A percentile compares a stretch with the other conserved stretches of the same genome.
Conservation (phyloP, 805 yeast genomes). For the Candida succiphila region DNA sequence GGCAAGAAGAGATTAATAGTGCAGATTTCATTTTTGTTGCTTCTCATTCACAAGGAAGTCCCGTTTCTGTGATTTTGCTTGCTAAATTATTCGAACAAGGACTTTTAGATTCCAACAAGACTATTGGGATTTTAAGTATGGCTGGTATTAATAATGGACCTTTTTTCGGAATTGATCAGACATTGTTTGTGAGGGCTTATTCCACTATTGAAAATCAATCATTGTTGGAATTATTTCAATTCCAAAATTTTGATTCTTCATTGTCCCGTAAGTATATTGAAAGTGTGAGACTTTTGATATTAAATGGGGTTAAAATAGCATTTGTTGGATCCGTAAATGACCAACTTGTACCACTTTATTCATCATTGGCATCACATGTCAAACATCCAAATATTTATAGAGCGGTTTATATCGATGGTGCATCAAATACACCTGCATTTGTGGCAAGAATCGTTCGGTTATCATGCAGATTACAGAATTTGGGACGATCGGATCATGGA, state of each 20-base stretch:
- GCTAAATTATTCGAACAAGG: constrained; percentile 64
- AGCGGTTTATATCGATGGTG: constrained; percentile 82
- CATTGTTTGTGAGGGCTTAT: constrained; percentile 75
- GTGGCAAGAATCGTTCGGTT: constrained; percentile 64
- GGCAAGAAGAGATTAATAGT: constrained; percentile 32
- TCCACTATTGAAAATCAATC: constrained; percentile 87
- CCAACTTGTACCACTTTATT: constrained; percentile 87
- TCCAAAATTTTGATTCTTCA: constrained; percentile 64
- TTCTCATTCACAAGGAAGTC: constrained; percentile 94
- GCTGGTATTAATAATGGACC: constrained; percentile 96
- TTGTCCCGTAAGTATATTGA: constrained; percentile 67
- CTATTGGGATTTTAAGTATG: constrained; percentile 78
- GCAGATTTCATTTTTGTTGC: constrained; percentile 91
- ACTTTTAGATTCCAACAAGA: constrained; percentile 28
- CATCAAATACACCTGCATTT: constrained; percentile 71
- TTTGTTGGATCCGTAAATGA: constrained; percentile 89
- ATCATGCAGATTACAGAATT: constrained; percentile 63
- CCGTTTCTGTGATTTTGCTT: constrained; percentile 75
- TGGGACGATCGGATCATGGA: constrained; percentile 79
- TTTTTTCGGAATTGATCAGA: constrained; percentile 81
- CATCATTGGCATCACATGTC: constrained; percentile 73
- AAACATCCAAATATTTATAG: constrained; percentile 85
- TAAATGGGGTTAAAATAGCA: constrained; percentile 65
- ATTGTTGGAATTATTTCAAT: constrained; percentile 75
- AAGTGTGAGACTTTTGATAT: constrained; percentile 53